Conservation (phyloP, 208 protist genomes). For the Trypanosoma lewisi region DNA sequence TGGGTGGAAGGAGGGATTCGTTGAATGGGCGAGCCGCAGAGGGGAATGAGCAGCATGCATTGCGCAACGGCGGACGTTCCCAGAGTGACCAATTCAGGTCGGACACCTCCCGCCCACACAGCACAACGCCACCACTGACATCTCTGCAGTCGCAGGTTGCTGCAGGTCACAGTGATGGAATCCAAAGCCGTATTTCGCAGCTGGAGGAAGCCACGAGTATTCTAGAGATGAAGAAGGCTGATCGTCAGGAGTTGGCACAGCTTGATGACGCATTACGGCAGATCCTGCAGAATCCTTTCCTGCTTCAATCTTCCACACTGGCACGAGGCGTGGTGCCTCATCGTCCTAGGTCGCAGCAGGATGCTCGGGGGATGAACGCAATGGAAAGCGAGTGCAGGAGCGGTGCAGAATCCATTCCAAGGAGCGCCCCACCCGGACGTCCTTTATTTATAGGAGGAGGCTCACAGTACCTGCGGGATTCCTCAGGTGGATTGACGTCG, state of each 20-base stretch:
- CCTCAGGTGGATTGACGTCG: conserved; percentile 48
- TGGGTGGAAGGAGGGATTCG: background rate
- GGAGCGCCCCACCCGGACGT: conserved; percentile 27
- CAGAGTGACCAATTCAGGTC: conserved; percentile 2
- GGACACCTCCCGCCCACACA: conserved; percentile 33
- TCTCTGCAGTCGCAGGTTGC: conserved; percentile 18
- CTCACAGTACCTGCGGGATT: conserved; percentile 38
- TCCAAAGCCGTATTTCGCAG: conserved; percentile 63
- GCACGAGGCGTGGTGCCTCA: conserved; percentile 27
- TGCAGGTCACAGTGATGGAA: conserved; percentile 47
- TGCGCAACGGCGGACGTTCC: background rate
- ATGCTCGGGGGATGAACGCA: background rate
- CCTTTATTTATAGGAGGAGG: conserved; percentile 55
- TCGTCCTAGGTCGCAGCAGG: conserved; percentile 23
- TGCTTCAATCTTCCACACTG: conserved; percentile 1
- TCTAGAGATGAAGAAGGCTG: conserved; percentile 78
- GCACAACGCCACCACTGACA: conserved; percentile 3
- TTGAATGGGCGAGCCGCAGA: background rate
- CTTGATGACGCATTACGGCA: conserved; percentile 54
- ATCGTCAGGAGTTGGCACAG: conserved; percentile 56
- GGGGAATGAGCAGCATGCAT: background rate
- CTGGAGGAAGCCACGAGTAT: conserved; percentile 69
- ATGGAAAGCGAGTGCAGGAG: conserved; percentile 1
- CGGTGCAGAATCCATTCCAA: background rate
- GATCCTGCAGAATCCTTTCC: conserved; percentile 12